A percentile compares a stretch with the other conserved stretches of the same genome.
phyloP scores from a whole-genome alignment of 495 filamentous ascomycete species.

The Hypomontagnella monticulosa region DNA sequence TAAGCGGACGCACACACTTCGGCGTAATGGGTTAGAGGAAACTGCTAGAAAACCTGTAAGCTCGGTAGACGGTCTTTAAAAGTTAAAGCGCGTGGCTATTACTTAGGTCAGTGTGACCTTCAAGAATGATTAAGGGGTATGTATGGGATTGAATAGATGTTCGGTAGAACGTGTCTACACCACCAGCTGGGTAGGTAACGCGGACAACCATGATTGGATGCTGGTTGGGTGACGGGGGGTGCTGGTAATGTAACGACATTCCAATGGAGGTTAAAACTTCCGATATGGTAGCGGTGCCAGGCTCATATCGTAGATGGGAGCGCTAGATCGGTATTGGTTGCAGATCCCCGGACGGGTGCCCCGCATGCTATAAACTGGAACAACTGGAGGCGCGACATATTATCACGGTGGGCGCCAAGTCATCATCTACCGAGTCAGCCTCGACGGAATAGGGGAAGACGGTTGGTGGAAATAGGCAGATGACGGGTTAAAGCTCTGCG shows the following conservation, averaged over 20 bases:
- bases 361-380: conserved; percentile 29
- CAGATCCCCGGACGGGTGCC: conserved; percentile 40
- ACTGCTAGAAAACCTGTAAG: too few relatives aligned
- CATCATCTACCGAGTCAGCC: conserved; percentile 18
- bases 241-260: conserved; percentile 29
- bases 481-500: conserved; percentile 18
- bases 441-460: conserved; percentile 4
- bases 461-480: conserved; percentile 34
- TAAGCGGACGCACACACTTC: conserved; percentile 1
- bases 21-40: background rate
- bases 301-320: conserved; percentile 29
- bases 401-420: conserved; percentile 17
- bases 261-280: conserved; percentile 37
- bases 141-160: conserved; percentile 14
- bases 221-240: background rate
- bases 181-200: conserved; percentile 29
- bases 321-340: conserved; percentile 38
- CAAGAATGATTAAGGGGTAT: conserved; percentile 31
- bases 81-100: conserved; percentile 35
- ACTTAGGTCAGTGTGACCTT: conserved; percentile 31
- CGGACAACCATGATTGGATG: conserved; percentile 30
- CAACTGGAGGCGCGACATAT: conserved; percentile 21
- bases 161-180: conserved; percentile 12
- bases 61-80: conserved; percentile 2
- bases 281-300: conserved; percentile 31